Evolutionary conservation across 768 basidiomycete species (phyloP).

Genomic region (Brasilioporus rufonigricans): DNA sequence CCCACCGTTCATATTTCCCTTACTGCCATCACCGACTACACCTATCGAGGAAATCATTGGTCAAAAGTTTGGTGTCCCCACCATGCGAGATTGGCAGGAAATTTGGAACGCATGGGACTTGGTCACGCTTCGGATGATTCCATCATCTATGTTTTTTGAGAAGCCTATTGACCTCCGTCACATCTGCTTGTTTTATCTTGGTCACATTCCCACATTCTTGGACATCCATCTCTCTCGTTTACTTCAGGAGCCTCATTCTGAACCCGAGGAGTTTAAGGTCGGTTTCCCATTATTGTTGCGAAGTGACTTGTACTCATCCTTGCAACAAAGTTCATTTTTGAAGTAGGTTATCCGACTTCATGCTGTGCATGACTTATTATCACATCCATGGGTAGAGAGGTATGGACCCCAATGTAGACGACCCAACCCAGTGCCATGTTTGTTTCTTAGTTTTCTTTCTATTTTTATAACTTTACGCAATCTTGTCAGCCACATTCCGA

Average conservation of each 20-base stretch:
- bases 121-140: conserved; percentile 83
- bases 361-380: conserved; percentile 2
- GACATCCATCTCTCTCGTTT: conserved; percentile 85
- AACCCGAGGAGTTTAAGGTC: conserved; percentile 80
- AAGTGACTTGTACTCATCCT: conserved; percentile 3
- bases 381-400: conserved; percentile 59
- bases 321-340: conserved; percentile 62
- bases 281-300: conserved; percentile 11
- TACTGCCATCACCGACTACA: conserved; percentile 42
- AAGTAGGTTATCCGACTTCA: conserved; percentile 41
- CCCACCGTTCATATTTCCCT: conserved; percentile 75
- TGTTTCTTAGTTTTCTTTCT: conserved; percentile 20
- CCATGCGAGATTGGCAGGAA: conserved; percentile 71
- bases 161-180: conserved; percentile 94
- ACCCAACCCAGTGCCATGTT: conserved; percentile 84
- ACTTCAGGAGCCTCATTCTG: conserved; percentile 73
- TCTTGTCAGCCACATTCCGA: conserved; percentile 73
- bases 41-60: conserved; percentile 19
- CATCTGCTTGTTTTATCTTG: conserved; percentile 95
- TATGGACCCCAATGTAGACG: conserved; percentile 93
- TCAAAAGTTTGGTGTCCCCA: conserved; percentile 62
- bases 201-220: conserved; percentile 90
- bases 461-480: neutral
- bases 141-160: conserved; percentile 76
- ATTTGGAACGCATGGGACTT: conserved; percentile 91